Evolutionary conservation across 441 rosid genomes (phyloP).

Genomic region (Kokia cookei): DNA sequence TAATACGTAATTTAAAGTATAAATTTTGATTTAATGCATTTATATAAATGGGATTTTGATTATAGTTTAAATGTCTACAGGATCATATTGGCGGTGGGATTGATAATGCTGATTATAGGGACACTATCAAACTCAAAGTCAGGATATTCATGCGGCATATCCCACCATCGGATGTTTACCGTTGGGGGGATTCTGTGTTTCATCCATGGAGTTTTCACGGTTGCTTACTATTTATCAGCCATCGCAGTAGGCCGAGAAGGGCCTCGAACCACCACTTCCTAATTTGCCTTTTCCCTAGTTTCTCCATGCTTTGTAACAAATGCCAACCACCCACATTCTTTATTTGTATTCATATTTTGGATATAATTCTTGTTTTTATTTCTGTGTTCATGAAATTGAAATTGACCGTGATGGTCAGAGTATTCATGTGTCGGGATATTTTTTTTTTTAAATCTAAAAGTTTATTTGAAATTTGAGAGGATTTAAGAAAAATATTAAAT

Average conservation of each 20-base stretch:
- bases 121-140: slow-evolving; percentile 56
- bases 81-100: slow-evolving; percentile 49
- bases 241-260: slow-evolving; percentile 42
- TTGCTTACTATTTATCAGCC: slow-evolving; percentile 70
- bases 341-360: background rate
- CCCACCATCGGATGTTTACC: slow-evolving; percentile 51
- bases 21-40: no score
- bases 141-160: slow-evolving; percentile 48
- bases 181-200: slow-evolving; percentile 73
- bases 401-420: no score
- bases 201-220: slow-evolving; percentile 58
- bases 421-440: no score
- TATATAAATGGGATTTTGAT: no score
- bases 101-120: slow-evolving; percentile 60
- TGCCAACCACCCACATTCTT: background rate
- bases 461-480: no score
- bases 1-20: no score
- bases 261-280: slow-evolving; percentile 19
- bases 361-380: no score
- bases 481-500: no score
- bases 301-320: background rate
- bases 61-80: slow-evolving; percentile 13
- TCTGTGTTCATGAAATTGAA: no score
- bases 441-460: no score
- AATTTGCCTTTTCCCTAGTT: background rate